These are phyloP conservation scores for Aethionema arabicum DNA, from an alignment of 345 rosid genomes.

Conservation along the genomic window DNA sequence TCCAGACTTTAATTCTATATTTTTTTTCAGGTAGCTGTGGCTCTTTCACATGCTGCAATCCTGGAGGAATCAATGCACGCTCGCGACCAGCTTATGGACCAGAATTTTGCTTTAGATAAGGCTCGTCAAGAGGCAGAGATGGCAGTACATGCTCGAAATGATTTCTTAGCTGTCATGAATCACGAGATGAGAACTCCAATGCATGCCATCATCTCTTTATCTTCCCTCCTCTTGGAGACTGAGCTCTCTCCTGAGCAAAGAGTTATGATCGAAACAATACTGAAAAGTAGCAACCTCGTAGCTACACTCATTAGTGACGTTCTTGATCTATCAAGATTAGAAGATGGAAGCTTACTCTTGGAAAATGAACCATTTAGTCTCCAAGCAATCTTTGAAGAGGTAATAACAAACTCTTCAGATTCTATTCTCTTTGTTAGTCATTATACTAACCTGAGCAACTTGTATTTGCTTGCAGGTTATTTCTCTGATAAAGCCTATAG, in stretches of 20 bases:
- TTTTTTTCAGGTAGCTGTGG: conserved; percentile 79
- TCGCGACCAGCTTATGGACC: conserved; percentile 76
- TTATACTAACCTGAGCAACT: not conserved
- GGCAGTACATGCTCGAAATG: conserved; percentile 91
- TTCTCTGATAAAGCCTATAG: conserved; percentile 72
- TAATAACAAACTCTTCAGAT: conserved; percentile 13
- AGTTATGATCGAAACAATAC: conserved; percentile 78
- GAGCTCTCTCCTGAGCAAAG: conserved; percentile 79
- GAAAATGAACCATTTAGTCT: conserved; percentile 63
- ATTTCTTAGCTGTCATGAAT: conserved; percentile 94
- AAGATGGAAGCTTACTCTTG: conserved; percentile 85
- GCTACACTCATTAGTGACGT: conserved; percentile 86
- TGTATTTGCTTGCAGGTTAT: conserved; percentile 45
- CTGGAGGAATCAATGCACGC: conserved; percentile 94
- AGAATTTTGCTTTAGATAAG: conserved; percentile 70
- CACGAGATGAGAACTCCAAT: conserved; percentile 97
- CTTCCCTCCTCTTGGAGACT: conserved; percentile 87
- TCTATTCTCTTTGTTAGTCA: not conserved
- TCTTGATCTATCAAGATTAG: conserved; percentile 86
- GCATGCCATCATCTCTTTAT: conserved; percentile 84
- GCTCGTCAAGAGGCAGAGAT: conserved; percentile 91
- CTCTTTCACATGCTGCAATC: conserved; percentile 95
- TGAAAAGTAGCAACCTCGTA: conserved; percentile 89
- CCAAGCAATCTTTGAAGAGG: conserved; percentile 73
- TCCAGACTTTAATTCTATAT: not conserved